Conservation (phyloP, 75 land plant genomes). For the Pseudotsuga menziesii region DNA sequence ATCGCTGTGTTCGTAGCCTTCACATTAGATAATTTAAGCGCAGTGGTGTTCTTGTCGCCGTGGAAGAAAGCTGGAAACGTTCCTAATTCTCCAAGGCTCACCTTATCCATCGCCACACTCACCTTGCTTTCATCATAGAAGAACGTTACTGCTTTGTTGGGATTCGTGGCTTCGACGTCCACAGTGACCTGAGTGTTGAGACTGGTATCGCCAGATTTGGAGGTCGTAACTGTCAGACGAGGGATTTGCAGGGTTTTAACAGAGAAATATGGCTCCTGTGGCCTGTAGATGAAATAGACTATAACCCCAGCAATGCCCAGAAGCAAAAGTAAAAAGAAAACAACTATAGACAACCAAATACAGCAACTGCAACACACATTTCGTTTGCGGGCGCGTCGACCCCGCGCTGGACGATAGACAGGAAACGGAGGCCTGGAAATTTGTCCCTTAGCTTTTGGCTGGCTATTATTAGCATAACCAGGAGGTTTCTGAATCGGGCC, state of each 20-base stretch:
- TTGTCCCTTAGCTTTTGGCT: neutral
- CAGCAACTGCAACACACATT: neutral
- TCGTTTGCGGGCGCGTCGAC: neutral
- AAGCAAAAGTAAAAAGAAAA: neutral
- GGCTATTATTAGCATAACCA: neutral
- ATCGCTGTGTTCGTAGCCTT: neutral
- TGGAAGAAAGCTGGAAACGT: neutral
- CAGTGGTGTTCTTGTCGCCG: neutral
- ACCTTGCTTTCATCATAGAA: neutral
- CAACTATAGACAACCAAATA: neutral
- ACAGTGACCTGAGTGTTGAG: neutral
- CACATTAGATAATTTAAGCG: neutral
- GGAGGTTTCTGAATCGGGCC: conserved; percentile 1
- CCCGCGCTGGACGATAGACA: neutral
- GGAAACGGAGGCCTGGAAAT: neutral
- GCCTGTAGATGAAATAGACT: neutral
- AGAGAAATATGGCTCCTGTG: neutral
- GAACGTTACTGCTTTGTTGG: neutral
- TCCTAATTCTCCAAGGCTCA: neutral
- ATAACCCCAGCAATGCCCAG: neutral
- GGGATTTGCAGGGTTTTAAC: neutral
- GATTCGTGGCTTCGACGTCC: neutral
- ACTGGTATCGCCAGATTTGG: neutral
- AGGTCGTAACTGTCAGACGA: neutral
- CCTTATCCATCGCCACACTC: neutral